Conservation (phyloP, 495 filamentous ascomycete genomes). For the Podospora appendiculata region DNA sequence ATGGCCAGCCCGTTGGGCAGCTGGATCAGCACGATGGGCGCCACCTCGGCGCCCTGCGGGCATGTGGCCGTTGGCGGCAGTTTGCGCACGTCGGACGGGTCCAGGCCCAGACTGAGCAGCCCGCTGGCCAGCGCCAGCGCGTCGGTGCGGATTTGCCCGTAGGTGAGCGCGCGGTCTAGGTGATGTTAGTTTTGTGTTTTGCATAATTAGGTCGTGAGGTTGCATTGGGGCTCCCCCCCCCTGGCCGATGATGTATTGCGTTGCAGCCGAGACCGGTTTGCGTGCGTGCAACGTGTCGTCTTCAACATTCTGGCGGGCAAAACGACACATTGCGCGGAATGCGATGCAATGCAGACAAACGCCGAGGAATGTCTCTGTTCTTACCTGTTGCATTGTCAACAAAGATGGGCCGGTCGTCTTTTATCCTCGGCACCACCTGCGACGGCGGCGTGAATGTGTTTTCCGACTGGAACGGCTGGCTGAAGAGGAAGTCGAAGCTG, state of each 20-base stretch:
- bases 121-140: slow-evolving; percentile 15
- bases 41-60: slow-evolving; percentile 20
- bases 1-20: slow-evolving; percentile 25
- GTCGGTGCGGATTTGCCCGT: slow-evolving; percentile 15
- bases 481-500: slow-evolving; percentile 19
- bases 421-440: slow-evolving; percentile 14
- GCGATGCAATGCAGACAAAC: no score
- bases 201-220: neutral
- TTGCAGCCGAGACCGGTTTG: no score
- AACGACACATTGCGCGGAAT: neutral
- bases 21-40: slow-evolving; percentile 26
- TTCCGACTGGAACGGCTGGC: slow-evolving; percentile 18
- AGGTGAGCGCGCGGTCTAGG: slow-evolving; percentile 20
- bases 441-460: slow-evolving; percentile 13
- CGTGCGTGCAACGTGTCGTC: no score
- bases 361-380: neutral
- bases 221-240: neutral
- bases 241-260: neutral
- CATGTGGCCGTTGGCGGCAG: slow-evolving; percentile 24
- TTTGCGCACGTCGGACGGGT: slow-evolving; percentile 14
- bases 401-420: slow-evolving; percentile 18
- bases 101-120: slow-evolving; percentile 15
- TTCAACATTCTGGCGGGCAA: neutral
- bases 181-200: neutral
- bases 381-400: slow-evolving; percentile 20